Evolutionary conservation across 2,329 filamentous ascomycete species (phyloP), one percentile per base, ranked within the genome.

Genomic region (Botryotinia calthae): DNA sequence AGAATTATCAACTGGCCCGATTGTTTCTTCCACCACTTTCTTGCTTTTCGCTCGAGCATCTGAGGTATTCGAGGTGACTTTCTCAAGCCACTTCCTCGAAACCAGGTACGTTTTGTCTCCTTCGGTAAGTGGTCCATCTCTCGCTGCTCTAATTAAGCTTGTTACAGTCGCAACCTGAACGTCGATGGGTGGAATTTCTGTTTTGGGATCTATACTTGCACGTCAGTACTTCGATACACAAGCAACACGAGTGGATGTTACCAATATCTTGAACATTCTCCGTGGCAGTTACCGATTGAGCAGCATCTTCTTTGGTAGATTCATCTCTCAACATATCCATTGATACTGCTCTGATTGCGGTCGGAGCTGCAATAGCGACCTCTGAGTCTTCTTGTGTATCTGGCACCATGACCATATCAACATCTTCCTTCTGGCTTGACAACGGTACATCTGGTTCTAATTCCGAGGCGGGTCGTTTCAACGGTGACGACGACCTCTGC

Each of bases 1-100:
- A 0, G 92, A 90, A 80, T 98, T 98, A 84, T 98, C 94, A 46
- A 98, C 88, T 0, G 93, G 92, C 1, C 94, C 94, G 12, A 83
- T 78, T 7, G 89, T 87, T 10, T 87, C 88, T 73, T 90, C 87
- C 18, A 85, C 80, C 16, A 87, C 86, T n/a, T 86, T 83, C 75
- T 92, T 92, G 74, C 88, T 86, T 31, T 85, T 86, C 69, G 86
- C 82, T 73, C 87, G 86, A 25, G 85, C 82, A n/a, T 89, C 87
- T 14, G 87, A 85, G 66, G 88, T 88, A 72, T 93, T 86, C 37
- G 91, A 87, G 73, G 91, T 84, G 4, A 96, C 93, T 73, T 89
- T 88, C 72, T 87, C 86, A 48, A 98, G 86, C 96, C 96, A 98
- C 73, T 86, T 86, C 68, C 87, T 88, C 2, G 95, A 97, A 7